Conservation (phyloP, 2,329 filamentous ascomycete species). For the Fusarium sp. region DNA sequence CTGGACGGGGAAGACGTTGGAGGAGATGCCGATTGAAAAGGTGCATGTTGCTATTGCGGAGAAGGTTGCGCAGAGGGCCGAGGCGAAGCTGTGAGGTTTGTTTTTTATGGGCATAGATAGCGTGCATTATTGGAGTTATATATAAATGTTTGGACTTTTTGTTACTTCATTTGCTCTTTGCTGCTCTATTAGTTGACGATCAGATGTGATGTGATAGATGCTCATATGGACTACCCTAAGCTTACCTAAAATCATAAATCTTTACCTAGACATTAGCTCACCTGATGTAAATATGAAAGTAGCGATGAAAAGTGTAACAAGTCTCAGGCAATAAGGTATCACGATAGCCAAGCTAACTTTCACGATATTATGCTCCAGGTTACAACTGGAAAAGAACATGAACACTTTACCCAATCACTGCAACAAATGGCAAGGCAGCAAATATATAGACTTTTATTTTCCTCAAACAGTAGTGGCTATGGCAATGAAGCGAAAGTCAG, state of each 20-base stretch:
- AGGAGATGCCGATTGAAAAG: conserved; percentile 55
- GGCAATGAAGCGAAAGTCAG: accelerated
- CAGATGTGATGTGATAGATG: background rate
- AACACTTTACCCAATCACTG: too few relatives aligned
- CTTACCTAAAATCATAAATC: background rate
- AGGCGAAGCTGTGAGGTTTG: conserved; percentile 25
- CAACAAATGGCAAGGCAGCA: accelerated
- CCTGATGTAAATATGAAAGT: too few relatives aligned
- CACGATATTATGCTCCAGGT: too few relatives aligned
- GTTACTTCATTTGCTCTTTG: background rate
- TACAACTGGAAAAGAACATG: accelerated
- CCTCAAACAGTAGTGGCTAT: too few relatives aligned
- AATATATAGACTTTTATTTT: background rate
- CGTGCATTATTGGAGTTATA: conserved; percentile 18
- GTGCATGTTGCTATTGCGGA: conserved; percentile 39
- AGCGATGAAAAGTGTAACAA: too few relatives aligned
- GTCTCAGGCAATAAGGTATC: background rate
- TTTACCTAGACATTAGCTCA: background rate
- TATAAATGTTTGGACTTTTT: background rate
- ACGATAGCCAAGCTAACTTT: too few relatives aligned
- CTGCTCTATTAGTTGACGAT: background rate
- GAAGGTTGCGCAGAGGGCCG: conserved; percentile 40
- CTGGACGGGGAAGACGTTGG: conserved; percentile 72
- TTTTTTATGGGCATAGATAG: conserved; percentile 1
- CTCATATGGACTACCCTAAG: background rate